Conservation (phyloP, 1,284 basidiomycete species). For the Pascua guehoae region DNA sequence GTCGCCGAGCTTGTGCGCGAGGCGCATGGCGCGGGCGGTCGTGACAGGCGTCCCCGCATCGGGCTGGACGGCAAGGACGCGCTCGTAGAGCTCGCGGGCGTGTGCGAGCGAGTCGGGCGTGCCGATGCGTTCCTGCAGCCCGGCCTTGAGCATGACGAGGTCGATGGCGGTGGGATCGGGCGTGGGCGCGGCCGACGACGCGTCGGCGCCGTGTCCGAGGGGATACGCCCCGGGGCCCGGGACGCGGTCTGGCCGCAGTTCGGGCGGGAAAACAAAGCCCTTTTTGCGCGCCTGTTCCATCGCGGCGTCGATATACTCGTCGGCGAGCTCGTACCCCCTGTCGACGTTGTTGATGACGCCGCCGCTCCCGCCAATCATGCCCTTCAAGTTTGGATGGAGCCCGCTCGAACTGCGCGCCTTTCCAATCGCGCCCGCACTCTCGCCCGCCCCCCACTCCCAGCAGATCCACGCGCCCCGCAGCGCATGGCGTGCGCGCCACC, state of each 20-base stretch:
- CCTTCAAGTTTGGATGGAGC: slow-evolving; percentile 30
- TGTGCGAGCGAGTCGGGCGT: slow-evolving; percentile 57
- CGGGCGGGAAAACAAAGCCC: slow-evolving; percentile 40
- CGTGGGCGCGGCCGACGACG: slow-evolving; percentile 4
- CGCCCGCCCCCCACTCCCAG: slow-evolving; percentile 65
- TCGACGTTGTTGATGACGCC: slow-evolving; percentile 27
- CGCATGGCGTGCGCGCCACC: slow-evolving; percentile 62
- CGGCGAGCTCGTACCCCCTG: slow-evolving; percentile 44
- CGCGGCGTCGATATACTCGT: slow-evolving; percentile 41
- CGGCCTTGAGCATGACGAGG: slow-evolving; percentile 62
- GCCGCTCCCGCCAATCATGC: slow-evolving; percentile 28
- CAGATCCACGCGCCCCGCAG: slow-evolving; percentile 74
- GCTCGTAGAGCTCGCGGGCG: slow-evolving; percentile 62
- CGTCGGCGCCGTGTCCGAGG: background rate
- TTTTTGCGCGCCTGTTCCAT: slow-evolving; percentile 30
- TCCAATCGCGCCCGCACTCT: slow-evolving; percentile 32
- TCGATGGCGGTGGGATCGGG: slow-evolving; percentile 55
- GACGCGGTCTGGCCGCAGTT: slow-evolving; percentile 17
- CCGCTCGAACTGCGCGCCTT: background rate
- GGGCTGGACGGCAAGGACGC: slow-evolving; percentile 46
- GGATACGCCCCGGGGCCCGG: slow-evolving; percentile 15
- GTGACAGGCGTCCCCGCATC: background rate
- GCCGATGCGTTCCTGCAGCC: slow-evolving; percentile 65
- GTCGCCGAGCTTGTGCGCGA: slow-evolving; percentile 46
- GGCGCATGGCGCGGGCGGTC: slow-evolving; percentile 30